These are phyloP conservation scores for Cladophialophora immunda DNA, from an alignment of 2,329 filamentous ascomycete genomes.

Conservation along the genomic window DNA sequence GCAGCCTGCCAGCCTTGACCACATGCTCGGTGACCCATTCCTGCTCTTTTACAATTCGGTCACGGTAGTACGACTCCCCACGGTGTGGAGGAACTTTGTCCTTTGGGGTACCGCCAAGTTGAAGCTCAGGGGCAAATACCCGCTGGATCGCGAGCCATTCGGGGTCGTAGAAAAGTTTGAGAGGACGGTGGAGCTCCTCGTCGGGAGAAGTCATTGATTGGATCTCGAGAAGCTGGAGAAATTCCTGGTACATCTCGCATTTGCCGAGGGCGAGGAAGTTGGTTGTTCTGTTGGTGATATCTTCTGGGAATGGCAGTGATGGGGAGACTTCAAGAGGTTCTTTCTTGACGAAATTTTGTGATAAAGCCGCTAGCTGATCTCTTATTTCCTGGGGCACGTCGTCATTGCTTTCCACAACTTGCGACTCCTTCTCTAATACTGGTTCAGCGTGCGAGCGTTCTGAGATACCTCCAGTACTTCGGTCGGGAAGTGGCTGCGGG, in stretches of 20 bases:
- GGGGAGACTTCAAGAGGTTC: slow-evolving; percentile 52
- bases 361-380: slow-evolving; percentile 72
- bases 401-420: slow-evolving; percentile 36
- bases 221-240: slow-evolving; percentile 79
- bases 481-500: background rate
- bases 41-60: slow-evolving; percentile 73
- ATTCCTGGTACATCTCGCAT: slow-evolving; percentile 79
- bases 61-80: slow-evolving; percentile 73
- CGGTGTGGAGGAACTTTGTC: slow-evolving; percentile 66
- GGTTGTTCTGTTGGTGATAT: slow-evolving; percentile 80
- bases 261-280: slow-evolving; percentile 93
- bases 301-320: slow-evolving; percentile 71
- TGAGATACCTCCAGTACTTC: background rate
- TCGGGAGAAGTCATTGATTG: slow-evolving; percentile 54
- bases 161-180: slow-evolving; percentile 79
- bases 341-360: slow-evolving; percentile 66
- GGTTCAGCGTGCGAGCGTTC: background rate
- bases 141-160: slow-evolving; percentile 97
- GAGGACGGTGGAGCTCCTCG: slow-evolving; percentile 53
- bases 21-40: slow-evolving; percentile 84
- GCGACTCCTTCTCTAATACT: background rate
- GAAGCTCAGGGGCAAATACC: slow-evolving; percentile 73
- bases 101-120: slow-evolving; percentile 69
- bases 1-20: slow-evolving; percentile 67
- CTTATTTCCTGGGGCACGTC: slow-evolving; percentile 71